Conservation (phyloP, 345 rosid genomes). For the Linum tenue region DNA sequence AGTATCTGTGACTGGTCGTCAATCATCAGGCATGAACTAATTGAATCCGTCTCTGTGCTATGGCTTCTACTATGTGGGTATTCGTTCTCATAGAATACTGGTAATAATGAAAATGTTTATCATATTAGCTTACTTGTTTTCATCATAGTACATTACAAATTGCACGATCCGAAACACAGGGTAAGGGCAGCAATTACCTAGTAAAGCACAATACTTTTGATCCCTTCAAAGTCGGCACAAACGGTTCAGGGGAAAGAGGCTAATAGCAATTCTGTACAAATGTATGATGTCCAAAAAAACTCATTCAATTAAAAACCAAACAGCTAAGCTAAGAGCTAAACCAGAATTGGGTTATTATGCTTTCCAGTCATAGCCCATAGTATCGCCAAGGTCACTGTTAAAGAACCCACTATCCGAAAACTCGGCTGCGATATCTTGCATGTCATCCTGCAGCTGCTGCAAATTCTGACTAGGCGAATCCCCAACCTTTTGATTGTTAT, state of each 20-base stretch:
- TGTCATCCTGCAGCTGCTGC: slow-evolving; percentile 38
- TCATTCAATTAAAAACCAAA: slow-evolving; percentile 15
- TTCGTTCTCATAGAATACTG: too few relatives aligned
- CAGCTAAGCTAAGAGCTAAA: slow-evolving; percentile 4
- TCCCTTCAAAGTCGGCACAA: too few relatives aligned
- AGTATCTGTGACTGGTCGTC: not conserved
- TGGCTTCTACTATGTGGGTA: too few relatives aligned
- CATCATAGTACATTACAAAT: too few relatives aligned
- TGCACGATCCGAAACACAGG: too few relatives aligned
- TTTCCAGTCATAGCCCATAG: slow-evolving; percentile 44
- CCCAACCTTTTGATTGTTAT: slow-evolving; percentile 31
- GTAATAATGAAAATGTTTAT: too few relatives aligned
- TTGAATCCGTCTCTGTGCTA: too few relatives aligned
- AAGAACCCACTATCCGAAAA: slow-evolving; percentile 53
- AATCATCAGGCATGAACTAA: not conserved
- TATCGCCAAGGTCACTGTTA: slow-evolving; percentile 47
- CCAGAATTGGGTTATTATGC: slow-evolving; percentile 26
- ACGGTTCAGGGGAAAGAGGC: too few relatives aligned
- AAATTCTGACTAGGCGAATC: slow-evolving; percentile 18
- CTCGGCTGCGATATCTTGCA: slow-evolving; percentile 55
- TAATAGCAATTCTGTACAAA: too few relatives aligned
- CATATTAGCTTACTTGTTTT: too few relatives aligned
- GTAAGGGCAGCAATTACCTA: too few relatives aligned
- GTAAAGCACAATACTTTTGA: too few relatives aligned
- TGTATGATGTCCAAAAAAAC: not conserved